Percentiles rank a stretch among this genome's conserved stretches.
Evolutionary conservation across 1,139 yeast species (phyloP).

Genomic region (Saccharomyces hybrid): DNA sequence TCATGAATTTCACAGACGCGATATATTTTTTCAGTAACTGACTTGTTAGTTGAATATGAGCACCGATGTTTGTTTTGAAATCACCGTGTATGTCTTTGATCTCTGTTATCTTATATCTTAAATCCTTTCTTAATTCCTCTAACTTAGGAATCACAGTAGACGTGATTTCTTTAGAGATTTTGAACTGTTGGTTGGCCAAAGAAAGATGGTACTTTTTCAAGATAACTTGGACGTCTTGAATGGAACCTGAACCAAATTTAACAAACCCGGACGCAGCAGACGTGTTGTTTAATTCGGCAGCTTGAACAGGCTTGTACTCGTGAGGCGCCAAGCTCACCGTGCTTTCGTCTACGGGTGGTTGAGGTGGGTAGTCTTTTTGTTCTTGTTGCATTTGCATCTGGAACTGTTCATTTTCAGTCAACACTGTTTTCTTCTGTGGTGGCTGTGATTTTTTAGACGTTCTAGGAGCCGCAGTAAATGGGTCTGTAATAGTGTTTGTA

Average conservation of each 20-base stretch:
- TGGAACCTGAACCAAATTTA: too few relatives aligned
- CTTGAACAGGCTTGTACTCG: slow-evolving; percentile 6
- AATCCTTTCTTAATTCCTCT: too few relatives aligned
- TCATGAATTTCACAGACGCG: neutral
- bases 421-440: slow-evolving; percentile 11
- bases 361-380: neutral
- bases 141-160: too few relatives aligned
- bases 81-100: too few relatives aligned
- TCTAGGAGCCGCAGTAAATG: slow-evolving; percentile 19
- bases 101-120: too few relatives aligned
- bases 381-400: slow-evolving; percentile 12
- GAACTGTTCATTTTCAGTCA: slow-evolving; percentile 6
- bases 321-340: neutral
- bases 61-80: too few relatives aligned
- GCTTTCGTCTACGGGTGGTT: neutral
- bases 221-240: too few relatives aligned
- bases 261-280: slow-evolving; percentile 13
- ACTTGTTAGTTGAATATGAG: too few relatives aligned
- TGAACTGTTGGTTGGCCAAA: too few relatives aligned
- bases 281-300: slow-evolving; percentile 12
- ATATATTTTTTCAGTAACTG: too few relatives aligned
- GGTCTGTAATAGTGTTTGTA: slow-evolving; percentile 31
- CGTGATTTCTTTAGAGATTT: too few relatives aligned
- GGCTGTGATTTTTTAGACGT: slow-evolving; percentile 21
- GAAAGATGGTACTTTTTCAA: too few relatives aligned